Percentiles rank a stretch among this genome's conserved stretches.
Evolutionary conservation across 2,329 filamentous ascomycete species (phyloP).

Genomic region (Fusarium praegraminearum): DNA sequence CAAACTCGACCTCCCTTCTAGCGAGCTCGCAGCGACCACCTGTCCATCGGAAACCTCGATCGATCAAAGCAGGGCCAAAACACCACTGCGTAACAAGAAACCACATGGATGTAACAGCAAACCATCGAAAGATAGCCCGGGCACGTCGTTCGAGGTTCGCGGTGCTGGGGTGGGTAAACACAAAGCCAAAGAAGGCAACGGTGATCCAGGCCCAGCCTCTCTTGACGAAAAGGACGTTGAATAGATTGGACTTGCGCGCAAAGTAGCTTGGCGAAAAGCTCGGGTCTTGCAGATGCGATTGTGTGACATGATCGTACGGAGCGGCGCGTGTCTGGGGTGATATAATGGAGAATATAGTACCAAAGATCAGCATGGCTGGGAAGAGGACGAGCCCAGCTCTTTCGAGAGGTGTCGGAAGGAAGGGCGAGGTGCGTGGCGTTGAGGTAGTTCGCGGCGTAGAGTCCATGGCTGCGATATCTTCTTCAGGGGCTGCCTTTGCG

Average conservation of each 20-base stretch:
- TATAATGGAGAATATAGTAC: slow-evolving; percentile 82
- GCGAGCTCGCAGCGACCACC: slow-evolving; percentile 83
- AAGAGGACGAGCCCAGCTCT: slow-evolving; percentile 75
- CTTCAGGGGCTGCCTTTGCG: slow-evolving; percentile 35
- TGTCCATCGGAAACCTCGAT: slow-evolving; percentile 88
- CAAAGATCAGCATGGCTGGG: slow-evolving; percentile 81
- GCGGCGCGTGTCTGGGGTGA: slow-evolving; percentile 77
- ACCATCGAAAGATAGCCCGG: slow-evolving; percentile 76
- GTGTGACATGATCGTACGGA: slow-evolving; percentile 70
- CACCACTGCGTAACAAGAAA: slow-evolving; percentile 94
- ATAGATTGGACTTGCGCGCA: slow-evolving; percentile 89
- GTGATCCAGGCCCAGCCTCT: slow-evolving; percentile 94
- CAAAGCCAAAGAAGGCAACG: slow-evolving; percentile 76
- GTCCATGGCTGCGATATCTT: slow-evolving; percentile 29
- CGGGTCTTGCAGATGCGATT: slow-evolving; percentile 71
- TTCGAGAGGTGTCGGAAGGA: slow-evolving; percentile 78
- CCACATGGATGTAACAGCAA: slow-evolving; percentile 81
- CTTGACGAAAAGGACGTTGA: slow-evolving; percentile 96
- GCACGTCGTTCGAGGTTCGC: slow-evolving; percentile 54
- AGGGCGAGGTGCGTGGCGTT: slow-evolving; percentile 63
- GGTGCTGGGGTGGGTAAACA: slow-evolving; percentile 73
- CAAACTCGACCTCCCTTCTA: slow-evolving; percentile 59
- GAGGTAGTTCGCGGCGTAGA: slow-evolving; percentile 29
- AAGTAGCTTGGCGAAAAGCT: slow-evolving; percentile 82
- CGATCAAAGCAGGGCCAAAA: slow-evolving; percentile 90